Conservation (phyloP, 2,329 filamentous ascomycete species). For the Aureobasidium melanogenum region DNA sequence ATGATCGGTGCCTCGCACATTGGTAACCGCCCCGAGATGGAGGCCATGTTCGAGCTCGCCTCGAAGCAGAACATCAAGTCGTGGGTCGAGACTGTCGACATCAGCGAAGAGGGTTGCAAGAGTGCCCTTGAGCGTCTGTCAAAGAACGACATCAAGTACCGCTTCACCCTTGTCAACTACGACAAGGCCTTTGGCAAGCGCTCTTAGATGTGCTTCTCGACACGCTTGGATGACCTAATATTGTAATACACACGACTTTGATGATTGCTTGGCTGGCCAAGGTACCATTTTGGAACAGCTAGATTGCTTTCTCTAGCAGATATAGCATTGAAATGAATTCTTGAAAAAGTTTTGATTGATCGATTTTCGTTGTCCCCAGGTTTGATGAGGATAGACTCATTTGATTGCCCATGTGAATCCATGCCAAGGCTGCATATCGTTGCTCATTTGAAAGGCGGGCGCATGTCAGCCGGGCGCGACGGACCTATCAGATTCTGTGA, state of each 20-base stretch:
- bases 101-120: constrained; percentile 60
- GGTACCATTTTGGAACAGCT: constrained; percentile 1
- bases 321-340: background rate
- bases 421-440: background rate
- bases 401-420: background rate
- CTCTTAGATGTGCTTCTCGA: constrained; percentile 17
- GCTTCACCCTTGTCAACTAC: constrained; percentile 55
- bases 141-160: constrained; percentile 62
- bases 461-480: background rate
- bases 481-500: background rate
- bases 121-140: constrained; percentile 62
- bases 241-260: constrained; percentile 6
- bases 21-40: constrained; percentile 41
- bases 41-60: constrained; percentile 43
- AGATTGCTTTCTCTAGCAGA: background rate
- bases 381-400: no score
- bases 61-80: constrained; percentile 43
- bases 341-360: background rate
- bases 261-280: constrained; percentile 6
- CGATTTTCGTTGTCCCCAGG: background rate
- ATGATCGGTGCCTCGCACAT: constrained; percentile 44
- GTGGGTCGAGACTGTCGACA: constrained; percentile 58
- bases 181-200: constrained; percentile 57
- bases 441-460: background rate
- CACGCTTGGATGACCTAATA: constrained; percentile 7